phyloP scores from a whole-genome alignment of 140 eudicot genomes.

The Flaveria floridana region DNA sequence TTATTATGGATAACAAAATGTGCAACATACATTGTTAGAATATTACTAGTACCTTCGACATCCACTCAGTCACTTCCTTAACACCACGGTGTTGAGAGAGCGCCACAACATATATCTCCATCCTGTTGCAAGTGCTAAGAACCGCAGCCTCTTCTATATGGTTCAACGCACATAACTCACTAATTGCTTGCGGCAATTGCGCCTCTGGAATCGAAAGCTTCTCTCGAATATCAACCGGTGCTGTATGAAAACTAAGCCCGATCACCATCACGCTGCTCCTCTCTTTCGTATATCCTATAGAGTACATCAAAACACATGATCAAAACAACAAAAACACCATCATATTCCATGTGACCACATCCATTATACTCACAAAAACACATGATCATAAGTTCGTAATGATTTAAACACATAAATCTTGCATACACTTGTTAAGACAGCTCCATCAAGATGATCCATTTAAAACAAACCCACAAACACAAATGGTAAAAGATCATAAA shows the following conservation, averaged over 20 bases:
- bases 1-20: slow-evolving; percentile 30
- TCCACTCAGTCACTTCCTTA: slow-evolving; percentile 93
- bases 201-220: slow-evolving; percentile 84
- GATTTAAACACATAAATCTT: not conserved
- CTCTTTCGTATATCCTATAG: slow-evolving; percentile 75
- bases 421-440: slow-evolving; percentile 3
- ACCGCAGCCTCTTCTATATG: slow-evolving; percentile 96
- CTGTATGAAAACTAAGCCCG: slow-evolving; percentile 69
- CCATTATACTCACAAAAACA: not conserved
- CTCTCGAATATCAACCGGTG: slow-evolving; percentile 82
- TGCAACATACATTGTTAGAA: slow-evolving; percentile 31
- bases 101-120: slow-evolving; percentile 85
- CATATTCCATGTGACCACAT: not conserved
- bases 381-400: not conserved
- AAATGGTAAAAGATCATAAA: not conserved
- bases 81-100: slow-evolving; percentile 84
- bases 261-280: slow-evolving; percentile 59
- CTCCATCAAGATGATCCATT: not conserved
- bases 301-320: slow-evolving; percentile 10
- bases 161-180: slow-evolving; percentile 65
- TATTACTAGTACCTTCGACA: slow-evolving; percentile 68
- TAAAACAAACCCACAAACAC: not conserved
- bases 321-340: slow-evolving; percentile 8
- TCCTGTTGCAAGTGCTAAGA: slow-evolving; percentile 85
- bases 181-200: slow-evolving; percentile 68